phyloP scores from a whole-genome alignment of 2,329 filamentous ascomycete genomes.

The Tolypocladium nubicola region DNA sequence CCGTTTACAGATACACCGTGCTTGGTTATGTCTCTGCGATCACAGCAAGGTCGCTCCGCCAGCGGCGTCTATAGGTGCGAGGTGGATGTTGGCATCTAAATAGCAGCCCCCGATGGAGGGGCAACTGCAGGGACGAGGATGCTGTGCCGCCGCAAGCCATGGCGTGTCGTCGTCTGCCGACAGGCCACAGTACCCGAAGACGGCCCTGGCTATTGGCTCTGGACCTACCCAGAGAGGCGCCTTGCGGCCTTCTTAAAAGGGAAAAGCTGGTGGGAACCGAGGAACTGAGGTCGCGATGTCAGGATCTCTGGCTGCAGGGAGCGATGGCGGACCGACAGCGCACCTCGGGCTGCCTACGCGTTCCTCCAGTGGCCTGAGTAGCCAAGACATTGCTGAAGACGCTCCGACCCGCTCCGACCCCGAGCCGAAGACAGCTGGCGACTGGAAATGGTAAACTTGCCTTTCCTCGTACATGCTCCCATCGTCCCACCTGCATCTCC shows the following conservation, averaged over 20 bases:
- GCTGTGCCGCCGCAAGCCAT: background rate
- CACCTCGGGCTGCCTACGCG: too few relatives aligned
- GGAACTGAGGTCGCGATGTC: too few relatives aligned
- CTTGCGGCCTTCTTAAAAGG: too few relatives aligned
- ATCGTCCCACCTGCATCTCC: background rate
- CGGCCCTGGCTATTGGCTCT: background rate
- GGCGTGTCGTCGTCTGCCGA: background rate
- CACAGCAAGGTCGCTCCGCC: background rate
- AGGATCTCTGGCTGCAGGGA: too few relatives aligned
- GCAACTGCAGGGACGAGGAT: background rate
- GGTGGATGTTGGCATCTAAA: background rate
- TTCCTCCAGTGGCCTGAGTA: too few relatives aligned
- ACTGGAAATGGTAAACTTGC: background rate
- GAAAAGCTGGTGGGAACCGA: too few relatives aligned
- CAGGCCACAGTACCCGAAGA: background rate
- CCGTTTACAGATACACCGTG: background rate
- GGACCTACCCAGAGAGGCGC: too few relatives aligned
- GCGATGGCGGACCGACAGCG: too few relatives aligned
- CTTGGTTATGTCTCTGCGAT: background rate
- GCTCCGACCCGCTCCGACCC: background rate
- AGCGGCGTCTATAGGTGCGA: background rate
- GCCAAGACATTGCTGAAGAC: background rate
- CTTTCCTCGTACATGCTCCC: background rate
- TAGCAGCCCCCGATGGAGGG: background rate
- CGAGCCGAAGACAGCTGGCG: background rate